Conservation (phyloP, 163 green algal genomes). For the Chlorella variabilis region DNA sequence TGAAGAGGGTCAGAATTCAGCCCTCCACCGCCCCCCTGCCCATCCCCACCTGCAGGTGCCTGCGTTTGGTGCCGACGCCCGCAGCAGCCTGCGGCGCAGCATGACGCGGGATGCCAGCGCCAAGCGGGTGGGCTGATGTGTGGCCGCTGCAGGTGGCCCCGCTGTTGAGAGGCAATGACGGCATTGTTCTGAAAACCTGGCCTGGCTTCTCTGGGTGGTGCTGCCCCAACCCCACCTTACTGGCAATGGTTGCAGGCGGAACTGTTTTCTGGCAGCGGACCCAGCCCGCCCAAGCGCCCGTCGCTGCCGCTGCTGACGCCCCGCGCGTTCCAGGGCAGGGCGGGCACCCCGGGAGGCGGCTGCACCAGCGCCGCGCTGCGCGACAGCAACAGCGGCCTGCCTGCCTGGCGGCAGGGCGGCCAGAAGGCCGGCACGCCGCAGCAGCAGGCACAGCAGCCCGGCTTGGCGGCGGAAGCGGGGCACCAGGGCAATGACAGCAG, state of each 20-base stretch:
- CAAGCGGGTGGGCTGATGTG: constrained; percentile 30
- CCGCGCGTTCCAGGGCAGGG: constrained; percentile 11
- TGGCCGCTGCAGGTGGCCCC: no score
- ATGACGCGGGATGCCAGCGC: constrained; percentile 8
- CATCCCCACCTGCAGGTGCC: constrained; percentile 29
- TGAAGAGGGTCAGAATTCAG: no score
- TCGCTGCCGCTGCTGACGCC: constrained; percentile 24
- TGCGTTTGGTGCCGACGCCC: neutral
- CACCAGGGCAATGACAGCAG: neutral
- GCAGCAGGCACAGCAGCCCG: neutral
- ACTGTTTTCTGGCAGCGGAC: neutral
- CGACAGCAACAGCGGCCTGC: constrained; percentile 11
- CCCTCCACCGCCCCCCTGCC: no score
- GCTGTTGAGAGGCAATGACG: no score
- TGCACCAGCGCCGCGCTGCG: neutral
- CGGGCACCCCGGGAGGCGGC: neutral
- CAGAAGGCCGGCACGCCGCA: neutral
- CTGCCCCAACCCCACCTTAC: no score
- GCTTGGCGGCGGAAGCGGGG: neutral
- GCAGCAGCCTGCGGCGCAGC: constrained; percentile 15
- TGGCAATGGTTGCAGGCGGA: constrained; percentile 29
- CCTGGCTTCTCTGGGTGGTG: no score
- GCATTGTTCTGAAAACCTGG: no score
- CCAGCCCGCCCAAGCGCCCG: constrained; percentile 25
- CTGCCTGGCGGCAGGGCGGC: neutral